phyloP scores from a whole-genome alignment of 140 eudicot genomes.

The Senecio squalidus region DNA sequence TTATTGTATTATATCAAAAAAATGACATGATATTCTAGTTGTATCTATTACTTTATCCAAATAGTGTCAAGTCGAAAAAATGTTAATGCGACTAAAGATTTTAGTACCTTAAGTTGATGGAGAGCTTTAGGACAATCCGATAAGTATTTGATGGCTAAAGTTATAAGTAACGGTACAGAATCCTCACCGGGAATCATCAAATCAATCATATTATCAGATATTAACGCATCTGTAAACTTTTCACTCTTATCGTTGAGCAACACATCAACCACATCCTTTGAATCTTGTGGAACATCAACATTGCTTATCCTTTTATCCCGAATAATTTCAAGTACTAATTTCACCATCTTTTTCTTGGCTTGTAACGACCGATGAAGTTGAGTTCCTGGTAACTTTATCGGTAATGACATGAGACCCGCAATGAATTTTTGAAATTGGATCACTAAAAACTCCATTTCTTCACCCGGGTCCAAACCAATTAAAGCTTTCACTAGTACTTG shows the following conservation, averaged over 20 bases:
- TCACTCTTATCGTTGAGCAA: constrained; percentile 55
- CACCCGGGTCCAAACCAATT: constrained; percentile 73
- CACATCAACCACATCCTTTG: constrained; percentile 66
- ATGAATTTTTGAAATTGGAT: constrained; percentile 75
- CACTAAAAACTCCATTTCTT: constrained; percentile 71
- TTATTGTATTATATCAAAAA: not conserved
- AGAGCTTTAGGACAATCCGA: constrained; percentile 86
- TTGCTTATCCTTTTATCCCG: constrained; percentile 33
- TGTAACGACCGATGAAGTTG: constrained; percentile 73
- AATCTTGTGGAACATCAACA: not conserved
- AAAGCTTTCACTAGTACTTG: constrained; percentile 81
- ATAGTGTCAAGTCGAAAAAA: too few species aligned
- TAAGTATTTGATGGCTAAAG: constrained; percentile 80
- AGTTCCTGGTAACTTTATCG: constrained; percentile 77
- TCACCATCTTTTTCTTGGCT: constrained; percentile 84
- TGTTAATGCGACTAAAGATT: not conserved
- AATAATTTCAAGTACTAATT: constrained; percentile 49
- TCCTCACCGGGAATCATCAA: constrained; percentile 99
- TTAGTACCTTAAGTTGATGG: constrained; percentile 55
- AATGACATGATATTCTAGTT: constrained; percentile 12
- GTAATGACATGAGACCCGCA: constrained; percentile 89
- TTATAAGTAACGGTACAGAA: constrained; percentile 77
- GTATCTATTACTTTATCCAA: too few species aligned
- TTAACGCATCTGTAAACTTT: constrained; percentile 57
- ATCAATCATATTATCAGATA: constrained; percentile 82